phyloP scores from a whole-genome alignment of 1,284 basidiomycete species.

The Cryptococcus jaspeensis region DNA sequence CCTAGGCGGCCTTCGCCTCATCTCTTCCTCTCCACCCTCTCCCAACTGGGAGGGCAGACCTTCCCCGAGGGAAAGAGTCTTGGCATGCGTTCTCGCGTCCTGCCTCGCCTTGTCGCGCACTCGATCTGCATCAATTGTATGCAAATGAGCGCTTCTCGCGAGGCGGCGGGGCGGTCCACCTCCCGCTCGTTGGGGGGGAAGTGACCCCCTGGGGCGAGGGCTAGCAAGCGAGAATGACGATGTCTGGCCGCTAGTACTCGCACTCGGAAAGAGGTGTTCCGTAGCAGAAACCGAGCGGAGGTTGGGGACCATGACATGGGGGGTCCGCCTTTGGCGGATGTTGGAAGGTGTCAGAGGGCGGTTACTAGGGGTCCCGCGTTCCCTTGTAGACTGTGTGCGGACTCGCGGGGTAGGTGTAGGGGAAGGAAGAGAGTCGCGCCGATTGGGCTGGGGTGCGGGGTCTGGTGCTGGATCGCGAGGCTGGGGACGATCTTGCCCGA shows the following conservation, averaged over 20 bases:
- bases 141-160: conserved; percentile 42
- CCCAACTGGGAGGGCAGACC: not conserved
- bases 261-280: conserved; percentile 2
- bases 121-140: conserved; percentile 32
- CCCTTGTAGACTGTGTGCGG: not conserved
- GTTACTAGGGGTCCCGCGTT: too few relatives aligned
- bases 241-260: not conserved
- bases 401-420: conserved; percentile 13
- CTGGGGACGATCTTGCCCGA: conserved; percentile 18
- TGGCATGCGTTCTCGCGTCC: not conserved
- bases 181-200: conserved; percentile 4
- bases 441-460: not conserved
- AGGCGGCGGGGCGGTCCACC: conserved; percentile 15
- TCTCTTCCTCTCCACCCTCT: not conserved
- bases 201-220: conserved; percentile 7
- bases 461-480: not conserved
- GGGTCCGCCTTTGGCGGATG: conserved; percentile 12
- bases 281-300: conserved; percentile 20
- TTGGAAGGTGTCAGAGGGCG: conserved; percentile 2
- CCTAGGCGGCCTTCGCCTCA: not conserved
- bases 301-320: conserved; percentile 6
- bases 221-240: not conserved
- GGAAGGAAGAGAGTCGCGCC: conserved; percentile 1
- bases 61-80: not conserved
- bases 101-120: conserved; percentile 5